A percentile compares a stretch with the other conserved stretches of the same genome.
These are phyloP conservation scores for Rubus parviflorus DNA, from an alignment of 306 rosid genomes.

Conservation along the genomic window DNA sequence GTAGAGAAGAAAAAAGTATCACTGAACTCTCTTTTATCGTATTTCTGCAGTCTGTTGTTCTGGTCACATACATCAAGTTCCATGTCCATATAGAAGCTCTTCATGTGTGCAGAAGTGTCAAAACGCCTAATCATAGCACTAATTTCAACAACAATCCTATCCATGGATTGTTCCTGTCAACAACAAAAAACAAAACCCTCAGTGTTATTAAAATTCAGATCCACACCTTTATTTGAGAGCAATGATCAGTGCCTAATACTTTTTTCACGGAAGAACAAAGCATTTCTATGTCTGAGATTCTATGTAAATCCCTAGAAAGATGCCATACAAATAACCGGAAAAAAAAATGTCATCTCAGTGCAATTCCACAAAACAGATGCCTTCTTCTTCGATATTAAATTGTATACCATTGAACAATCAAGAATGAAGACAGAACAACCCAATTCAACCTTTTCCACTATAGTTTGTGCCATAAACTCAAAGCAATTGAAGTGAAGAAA, in stretches of 20 bases:
- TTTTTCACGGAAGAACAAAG: not conserved
- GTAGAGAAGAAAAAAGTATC: not conserved
- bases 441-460: not conserved
- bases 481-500: not conserved
- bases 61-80: conserved; percentile 1
- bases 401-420: conserved; percentile 1
- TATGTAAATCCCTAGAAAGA: not conserved
- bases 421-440: not conserved
- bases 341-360: not conserved
- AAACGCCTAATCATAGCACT: not conserved
- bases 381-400: not conserved
- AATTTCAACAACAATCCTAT: not conserved
- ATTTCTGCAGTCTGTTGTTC: not conserved
- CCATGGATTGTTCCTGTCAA: not conserved
- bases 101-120: not conserved
- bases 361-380: not conserved
- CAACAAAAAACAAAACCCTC: not conserved
- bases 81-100: not conserved
- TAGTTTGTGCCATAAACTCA: not conserved
- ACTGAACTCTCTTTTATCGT: not conserved
- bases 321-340: not conserved
- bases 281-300: not conserved
- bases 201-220: not conserved
- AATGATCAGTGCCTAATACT: not conserved
- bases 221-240: not conserved